Base-by-base conservation (phyloP, 2,329 filamentous ascomycete species). In the Phaeoacremonium minimum region DNA sequence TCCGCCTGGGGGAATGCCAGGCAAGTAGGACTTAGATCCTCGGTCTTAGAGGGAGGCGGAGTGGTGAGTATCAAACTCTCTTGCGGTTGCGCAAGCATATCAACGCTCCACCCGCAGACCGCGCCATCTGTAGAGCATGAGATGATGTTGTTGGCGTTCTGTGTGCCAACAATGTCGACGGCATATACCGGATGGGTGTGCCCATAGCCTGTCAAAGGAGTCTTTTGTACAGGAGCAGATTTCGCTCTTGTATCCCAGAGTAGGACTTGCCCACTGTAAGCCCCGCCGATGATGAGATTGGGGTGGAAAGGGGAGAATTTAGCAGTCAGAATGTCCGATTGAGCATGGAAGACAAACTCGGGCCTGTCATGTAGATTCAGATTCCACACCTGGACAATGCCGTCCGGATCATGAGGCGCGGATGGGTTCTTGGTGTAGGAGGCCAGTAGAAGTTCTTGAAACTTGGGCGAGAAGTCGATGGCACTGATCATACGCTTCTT, bases 241-340 rank as follows among this genome's bases (percentile, higher is more conserved):
- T 87, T 87, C 35, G 88, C 86, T 45, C 93, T 84, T 9, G 89
- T 98, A 56, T 98, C 94, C 93, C 93, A 98, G 14, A 98, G 76
- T 32, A 97, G 77, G 13, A 98, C 88, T 63, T 98, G 94, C 6
- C 93, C 93, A 41, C 87, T 95, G 65, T 98, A 98, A 22, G 91
- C 90, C 33, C 94, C 94, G 43, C 93, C 93, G 43, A 98, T 81
- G 52, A 98, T 94, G 36, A 98, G 74, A 49, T 95, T 96, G 5
- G 91, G 91, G 58, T 98, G 93, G 57, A 96, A 96, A 0, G 93
- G 93, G n/a, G 93, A 97, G 64, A 98, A 98, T 48, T 93, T 94
- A 46, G 93, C 93, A 1, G 90, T 87, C 12, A 98, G 75, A 36
- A 98, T 88, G 61, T 98, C 93, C 30, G 90, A 96, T 43, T 94